Evolutionary conservation across 768 basidiomycete species (phyloP).

Genomic region (Boletus sensibilis): DNA sequence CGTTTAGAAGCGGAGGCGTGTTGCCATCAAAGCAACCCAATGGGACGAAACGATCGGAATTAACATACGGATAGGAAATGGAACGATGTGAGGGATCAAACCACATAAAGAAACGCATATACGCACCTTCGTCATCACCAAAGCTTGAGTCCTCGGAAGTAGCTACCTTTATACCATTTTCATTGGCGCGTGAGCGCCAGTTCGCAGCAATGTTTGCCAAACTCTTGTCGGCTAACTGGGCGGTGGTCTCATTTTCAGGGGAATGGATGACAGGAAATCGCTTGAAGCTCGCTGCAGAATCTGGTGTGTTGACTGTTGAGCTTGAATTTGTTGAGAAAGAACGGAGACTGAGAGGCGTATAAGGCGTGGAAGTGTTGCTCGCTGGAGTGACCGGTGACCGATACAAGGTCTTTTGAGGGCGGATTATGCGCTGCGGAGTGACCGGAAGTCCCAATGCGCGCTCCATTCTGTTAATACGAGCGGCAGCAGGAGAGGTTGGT

Average conservation of each 20-base stretch:
- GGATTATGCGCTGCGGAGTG: constrained; percentile 63
- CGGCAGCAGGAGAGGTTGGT: constrained; percentile 42
- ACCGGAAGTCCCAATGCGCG: constrained; percentile 43
- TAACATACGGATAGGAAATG: neutral
- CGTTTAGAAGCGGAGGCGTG: constrained; percentile 8
- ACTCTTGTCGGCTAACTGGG: constrained; percentile 41
- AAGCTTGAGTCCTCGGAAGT: constrained; percentile 38
- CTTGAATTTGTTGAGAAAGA: constrained; percentile 57
- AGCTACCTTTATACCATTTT: constrained; percentile 69
- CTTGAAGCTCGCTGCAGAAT: constrained; percentile 37
- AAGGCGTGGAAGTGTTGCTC: constrained; percentile 52
- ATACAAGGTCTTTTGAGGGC: constrained; percentile 42
- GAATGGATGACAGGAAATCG: constrained; percentile 44
- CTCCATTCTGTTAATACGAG: constrained; percentile 35
- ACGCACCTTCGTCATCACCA: constrained; percentile 50
- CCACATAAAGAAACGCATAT: constrained; percentile 19
- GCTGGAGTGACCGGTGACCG: constrained; percentile 63
- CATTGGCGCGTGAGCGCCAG: constrained; percentile 70
- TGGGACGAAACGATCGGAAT: constrained; percentile 7
- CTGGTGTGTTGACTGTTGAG: constrained; percentile 58
- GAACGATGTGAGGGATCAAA: constrained; percentile 18
- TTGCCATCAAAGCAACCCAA: constrained; percentile 2
- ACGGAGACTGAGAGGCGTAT: constrained; percentile 68
- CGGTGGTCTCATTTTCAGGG: constrained; percentile 38
- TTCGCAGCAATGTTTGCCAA: constrained; percentile 62